phyloP scores from a whole-genome alignment of 306 rosid genomes.

The Trifolium repens region DNA sequence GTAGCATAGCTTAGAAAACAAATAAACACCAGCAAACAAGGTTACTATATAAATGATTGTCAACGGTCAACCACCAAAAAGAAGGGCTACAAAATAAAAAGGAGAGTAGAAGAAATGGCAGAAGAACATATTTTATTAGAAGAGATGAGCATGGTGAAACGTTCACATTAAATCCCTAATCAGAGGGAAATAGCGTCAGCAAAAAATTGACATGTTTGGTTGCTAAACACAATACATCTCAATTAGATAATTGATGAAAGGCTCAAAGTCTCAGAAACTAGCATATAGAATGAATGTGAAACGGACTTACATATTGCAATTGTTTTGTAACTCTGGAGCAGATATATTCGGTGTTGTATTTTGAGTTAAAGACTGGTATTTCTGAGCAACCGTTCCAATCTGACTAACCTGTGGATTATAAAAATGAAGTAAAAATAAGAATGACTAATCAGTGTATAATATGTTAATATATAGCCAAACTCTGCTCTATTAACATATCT shows the following conservation, averaged over 20 bases:
- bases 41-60: background rate
- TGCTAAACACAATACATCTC: background rate
- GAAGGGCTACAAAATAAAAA: background rate
- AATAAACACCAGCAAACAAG: background rate
- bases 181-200: conserved; percentile 14
- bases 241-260: too few species aligned
- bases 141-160: conserved; percentile 12
- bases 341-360: conserved; percentile 86
- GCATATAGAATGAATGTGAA: background rate
- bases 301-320: conserved; percentile 84
- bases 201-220: conserved; percentile 26
- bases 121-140: conserved; percentile 2
- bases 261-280: too few species aligned
- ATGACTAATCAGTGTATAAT: conserved; percentile 28
- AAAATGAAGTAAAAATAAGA: conserved; percentile 19
- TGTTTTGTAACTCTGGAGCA: conserved; percentile 87
- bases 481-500: conserved; percentile 2
- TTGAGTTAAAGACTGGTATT: conserved; percentile 92
- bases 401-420: conserved; percentile 77
- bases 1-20: background rate
- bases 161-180: conserved; percentile 10
- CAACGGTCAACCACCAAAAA: conserved; percentile 10
- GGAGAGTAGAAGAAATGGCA: conserved; percentile 3
- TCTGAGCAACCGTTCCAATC: conserved; percentile 94
- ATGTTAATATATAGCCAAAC: conserved; percentile 6